Percentiles rank a stretch among this genome's conserved stretches.
Evolutionary conservation across 1,139 yeast genomes (phyloP).

Genomic region (Yamadazyma taylorii): DNA sequence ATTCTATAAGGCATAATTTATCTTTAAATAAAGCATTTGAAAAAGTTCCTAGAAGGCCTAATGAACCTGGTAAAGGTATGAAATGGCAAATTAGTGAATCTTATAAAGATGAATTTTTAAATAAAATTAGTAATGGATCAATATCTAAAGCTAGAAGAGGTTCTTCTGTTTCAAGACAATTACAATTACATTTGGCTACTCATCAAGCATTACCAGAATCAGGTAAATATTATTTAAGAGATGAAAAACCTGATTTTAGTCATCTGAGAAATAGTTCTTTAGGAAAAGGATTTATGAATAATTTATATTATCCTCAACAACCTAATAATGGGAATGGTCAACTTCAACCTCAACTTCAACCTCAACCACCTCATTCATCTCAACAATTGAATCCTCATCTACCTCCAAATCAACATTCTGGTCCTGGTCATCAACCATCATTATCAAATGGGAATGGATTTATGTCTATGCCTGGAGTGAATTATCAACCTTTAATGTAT

Average conservation of each 20-base stretch:
- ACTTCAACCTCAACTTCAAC: conserved; percentile 15
- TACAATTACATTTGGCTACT: conserved; percentile 72
- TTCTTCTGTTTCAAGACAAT: conserved; percentile 72
- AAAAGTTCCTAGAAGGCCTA: conserved; percentile 91
- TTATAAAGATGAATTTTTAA: conserved; percentile 80
- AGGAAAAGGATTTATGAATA: conserved; percentile 8
- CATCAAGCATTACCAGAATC: conserved; percentile 67
- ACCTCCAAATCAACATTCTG: conserved; percentile 7
- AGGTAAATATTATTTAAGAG: conserved; percentile 28
- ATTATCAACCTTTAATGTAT: conserved; percentile 15
- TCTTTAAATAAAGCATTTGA: conserved; percentile 68
- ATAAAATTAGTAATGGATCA: conserved; percentile 74
- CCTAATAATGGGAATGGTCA: conserved; percentile 2
- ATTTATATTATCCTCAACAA: conserved; percentile 22
- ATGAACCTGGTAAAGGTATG: conserved; percentile 99
- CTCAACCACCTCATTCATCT: conserved; percentile 17
- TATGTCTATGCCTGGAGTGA: conserved; percentile 7
- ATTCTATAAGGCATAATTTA: conserved; percentile 59
- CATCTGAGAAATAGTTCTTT: conserved; percentile 12
- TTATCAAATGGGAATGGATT: conserved; percentile 4
- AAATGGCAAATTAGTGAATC: conserved; percentile 94
- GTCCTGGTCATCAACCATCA: conserved; percentile 9
- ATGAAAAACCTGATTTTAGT: conserved; percentile 13
- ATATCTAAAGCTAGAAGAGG: conserved; percentile 76
- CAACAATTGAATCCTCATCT: conserved; percentile 17